These are phyloP conservation scores for Theobroma grandiflorum DNA, from an alignment of 441 rosid genomes.

Conservation along the genomic window DNA sequence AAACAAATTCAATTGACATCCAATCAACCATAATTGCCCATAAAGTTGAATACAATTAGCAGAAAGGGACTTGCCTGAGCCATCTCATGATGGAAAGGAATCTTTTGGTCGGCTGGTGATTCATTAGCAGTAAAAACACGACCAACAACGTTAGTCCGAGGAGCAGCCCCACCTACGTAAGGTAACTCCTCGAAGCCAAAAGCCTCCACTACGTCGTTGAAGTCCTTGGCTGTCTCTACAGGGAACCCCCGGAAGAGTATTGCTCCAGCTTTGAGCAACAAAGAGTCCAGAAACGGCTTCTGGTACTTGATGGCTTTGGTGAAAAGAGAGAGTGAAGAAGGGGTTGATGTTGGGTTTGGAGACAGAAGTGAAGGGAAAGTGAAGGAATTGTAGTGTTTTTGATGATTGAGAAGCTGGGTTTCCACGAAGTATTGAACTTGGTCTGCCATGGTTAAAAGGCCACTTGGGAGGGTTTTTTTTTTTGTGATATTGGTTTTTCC, in stretches of 20 bases:
- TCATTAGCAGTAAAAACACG: slow-evolving; percentile 94
- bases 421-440: slow-evolving; percentile 36
- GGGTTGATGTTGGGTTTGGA: slow-evolving; percentile 38
- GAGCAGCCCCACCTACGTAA: slow-evolving; percentile 92
- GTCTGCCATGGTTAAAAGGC: slow-evolving; percentile 49
- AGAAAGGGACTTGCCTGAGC: slow-evolving; percentile 57
- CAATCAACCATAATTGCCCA: background rate
- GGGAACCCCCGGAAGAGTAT: slow-evolving; percentile 74
- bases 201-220: slow-evolving; percentile 84
- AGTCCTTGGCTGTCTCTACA: slow-evolving; percentile 60
- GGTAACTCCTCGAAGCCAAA: slow-evolving; percentile 92
- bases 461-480: background rate
- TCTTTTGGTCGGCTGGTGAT: slow-evolving; percentile 89
- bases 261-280: slow-evolving; percentile 72
- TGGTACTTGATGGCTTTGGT: slow-evolving; percentile 43
- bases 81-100: slow-evolving; percentile 96
- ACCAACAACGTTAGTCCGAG: slow-evolving; percentile 76
- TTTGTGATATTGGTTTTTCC: background rate
- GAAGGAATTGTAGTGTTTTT: slow-evolving; percentile 51
- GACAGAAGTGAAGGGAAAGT: slow-evolving; percentile 62
- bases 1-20: background rate
- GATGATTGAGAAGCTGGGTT: slow-evolving; percentile 54
- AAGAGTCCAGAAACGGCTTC: slow-evolving; percentile 64
- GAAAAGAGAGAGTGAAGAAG: slow-evolving; percentile 41
- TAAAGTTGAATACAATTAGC: background rate